Conservation (phyloP, 2,329 filamentous ascomycete species). For the Cladosporium sp. region DNA sequence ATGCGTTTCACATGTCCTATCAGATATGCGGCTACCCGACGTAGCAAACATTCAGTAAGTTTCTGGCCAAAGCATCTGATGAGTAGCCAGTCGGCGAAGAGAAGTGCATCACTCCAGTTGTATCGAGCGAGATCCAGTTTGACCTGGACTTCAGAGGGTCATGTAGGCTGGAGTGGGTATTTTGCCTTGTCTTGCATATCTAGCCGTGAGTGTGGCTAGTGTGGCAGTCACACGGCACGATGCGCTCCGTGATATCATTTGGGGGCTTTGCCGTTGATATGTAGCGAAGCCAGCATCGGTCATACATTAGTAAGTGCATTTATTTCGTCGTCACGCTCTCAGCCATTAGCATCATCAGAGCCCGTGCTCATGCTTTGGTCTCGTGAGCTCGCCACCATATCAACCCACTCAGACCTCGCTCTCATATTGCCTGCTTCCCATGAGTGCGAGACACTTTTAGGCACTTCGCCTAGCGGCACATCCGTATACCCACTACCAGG, state of each 20-base stretch:
- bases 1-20: neutral
- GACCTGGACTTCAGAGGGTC: neutral
- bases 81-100: neutral
- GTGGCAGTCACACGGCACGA: too few relatives aligned
- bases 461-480: conserved; percentile 15
- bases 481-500: neutral
- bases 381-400: conserved; percentile 2
- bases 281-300: neutral
- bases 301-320: neutral
- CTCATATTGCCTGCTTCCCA: conserved; percentile 15
- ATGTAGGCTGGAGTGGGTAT: neutral
- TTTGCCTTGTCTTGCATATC: neutral
- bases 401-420: conserved; percentile 16
- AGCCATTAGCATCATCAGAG: conserved; percentile 2
- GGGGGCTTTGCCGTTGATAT: too few relatives aligned
- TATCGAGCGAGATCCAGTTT: neutral
- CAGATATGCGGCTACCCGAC: neutral
- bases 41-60: conserved; percentile 11
- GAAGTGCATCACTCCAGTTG: neutral
- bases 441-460: conserved; percentile 6
- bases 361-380: neutral
- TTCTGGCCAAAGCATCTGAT: neutral
- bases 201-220: neutral
- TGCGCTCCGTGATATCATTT: too few relatives aligned
- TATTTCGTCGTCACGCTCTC: neutral